Percentiles rank a stretch among this genome's conserved stretches.
Evolutionary conservation across 495 filamentous ascomycete genomes (phyloP).

Genomic region (Neurospora sp.): DNA sequence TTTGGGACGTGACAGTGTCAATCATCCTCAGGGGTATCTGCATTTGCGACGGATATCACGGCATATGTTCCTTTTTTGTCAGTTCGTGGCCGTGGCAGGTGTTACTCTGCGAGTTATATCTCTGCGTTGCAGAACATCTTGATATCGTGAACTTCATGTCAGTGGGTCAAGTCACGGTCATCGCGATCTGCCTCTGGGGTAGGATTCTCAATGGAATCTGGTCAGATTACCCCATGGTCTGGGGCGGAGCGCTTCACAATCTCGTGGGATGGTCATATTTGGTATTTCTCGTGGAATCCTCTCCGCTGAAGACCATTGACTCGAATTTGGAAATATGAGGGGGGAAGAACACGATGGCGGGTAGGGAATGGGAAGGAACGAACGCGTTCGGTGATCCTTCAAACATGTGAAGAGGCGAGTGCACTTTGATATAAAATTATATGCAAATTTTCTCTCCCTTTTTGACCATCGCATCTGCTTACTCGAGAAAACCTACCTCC

Average conservation of each 20-base stretch:
- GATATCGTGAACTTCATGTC: not conserved
- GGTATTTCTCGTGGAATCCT: not conserved
- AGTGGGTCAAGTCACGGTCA: not conserved
- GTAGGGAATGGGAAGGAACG: not conserved
- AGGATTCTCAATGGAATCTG: not conserved
- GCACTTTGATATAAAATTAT: not conserved
- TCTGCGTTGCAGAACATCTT: not conserved
- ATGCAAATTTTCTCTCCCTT: not conserved
- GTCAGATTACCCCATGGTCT: not conserved
- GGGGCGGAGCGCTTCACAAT: not conserved
- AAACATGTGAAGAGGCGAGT: not conserved
- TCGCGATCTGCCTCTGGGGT: not conserved
- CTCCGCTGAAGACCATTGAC: not conserved
- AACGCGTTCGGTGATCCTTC: not conserved
- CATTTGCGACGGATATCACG: not conserved
- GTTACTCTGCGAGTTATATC: not conserved
- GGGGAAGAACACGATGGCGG: not conserved
- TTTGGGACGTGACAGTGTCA: not conserved
- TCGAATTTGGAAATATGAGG: not conserved
- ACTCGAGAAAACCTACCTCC: not conserved
- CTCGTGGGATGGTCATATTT: not conserved
- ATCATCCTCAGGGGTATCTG: not conserved
- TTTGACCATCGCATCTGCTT: not conserved
- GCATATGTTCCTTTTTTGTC: not conserved
- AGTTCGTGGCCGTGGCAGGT: not conserved